Conservation (phyloP, 768 basidiomycete species). For the Amanita rubescens region DNA sequence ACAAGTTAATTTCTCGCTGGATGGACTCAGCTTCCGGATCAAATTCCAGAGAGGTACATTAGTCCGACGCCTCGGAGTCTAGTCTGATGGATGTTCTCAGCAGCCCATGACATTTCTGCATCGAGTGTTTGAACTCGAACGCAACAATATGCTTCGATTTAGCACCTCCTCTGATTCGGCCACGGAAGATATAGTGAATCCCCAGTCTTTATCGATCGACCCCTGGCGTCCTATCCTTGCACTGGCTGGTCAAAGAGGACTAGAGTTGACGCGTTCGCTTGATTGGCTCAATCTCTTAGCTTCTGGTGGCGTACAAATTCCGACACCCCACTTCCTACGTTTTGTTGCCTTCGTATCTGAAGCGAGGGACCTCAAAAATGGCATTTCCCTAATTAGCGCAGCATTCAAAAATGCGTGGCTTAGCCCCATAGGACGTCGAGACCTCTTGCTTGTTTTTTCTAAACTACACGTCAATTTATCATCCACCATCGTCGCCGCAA, state of each 20-base stretch:
- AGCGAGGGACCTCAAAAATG: conserved; percentile 32
- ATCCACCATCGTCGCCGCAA: conserved; percentile 26
- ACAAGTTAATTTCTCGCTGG: conserved; percentile 54
- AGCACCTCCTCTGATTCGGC: conserved; percentile 29
- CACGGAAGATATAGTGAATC: conserved; percentile 19
- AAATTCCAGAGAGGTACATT: not conserved
- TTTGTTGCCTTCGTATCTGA: conserved; percentile 34
- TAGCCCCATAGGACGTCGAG: conserved; percentile 48
- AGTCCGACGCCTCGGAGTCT: not conserved
- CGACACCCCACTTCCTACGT: conserved; percentile 41
- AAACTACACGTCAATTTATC: conserved; percentile 30
- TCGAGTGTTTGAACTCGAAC: conserved; percentile 51
- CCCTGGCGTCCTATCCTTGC: conserved; percentile 48
- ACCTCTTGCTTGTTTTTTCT: conserved; percentile 44
- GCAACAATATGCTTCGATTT: conserved; percentile 32
- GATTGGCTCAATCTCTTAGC: conserved; percentile 57
- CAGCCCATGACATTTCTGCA: conserved; percentile 48
- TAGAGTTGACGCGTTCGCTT: conserved; percentile 40
- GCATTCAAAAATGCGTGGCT: conserved; percentile 55
- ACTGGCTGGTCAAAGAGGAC: conserved; percentile 31
- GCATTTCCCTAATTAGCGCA: conserved; percentile 44
- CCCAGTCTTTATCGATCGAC: conserved; percentile 28
- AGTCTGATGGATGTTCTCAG: not conserved
- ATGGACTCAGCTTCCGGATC: conserved; percentile 34
- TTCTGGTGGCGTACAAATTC: conserved; percentile 58